A percentile compares a stretch with the other conserved stretches of the same genome.
Conservation (phyloP, 78 protist genomes). For the Guillardia theta region DNA sequence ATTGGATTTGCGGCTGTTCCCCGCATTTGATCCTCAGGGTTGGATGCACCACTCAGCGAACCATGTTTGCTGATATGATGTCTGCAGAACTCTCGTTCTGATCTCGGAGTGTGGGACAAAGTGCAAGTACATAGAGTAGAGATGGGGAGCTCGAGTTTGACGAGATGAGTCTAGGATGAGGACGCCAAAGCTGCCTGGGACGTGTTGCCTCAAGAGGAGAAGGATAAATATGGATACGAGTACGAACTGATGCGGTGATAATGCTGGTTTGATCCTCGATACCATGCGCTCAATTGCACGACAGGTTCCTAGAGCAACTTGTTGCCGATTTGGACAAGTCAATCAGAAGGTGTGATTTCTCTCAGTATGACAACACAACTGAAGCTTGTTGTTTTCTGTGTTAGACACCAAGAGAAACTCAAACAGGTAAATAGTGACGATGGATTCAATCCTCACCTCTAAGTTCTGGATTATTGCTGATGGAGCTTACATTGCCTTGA, state of each 20-base stretch:
- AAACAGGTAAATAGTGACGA: neutral
- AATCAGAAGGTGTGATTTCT: too few relatives aligned
- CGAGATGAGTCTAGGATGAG: neutral
- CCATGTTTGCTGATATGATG: too few relatives aligned
- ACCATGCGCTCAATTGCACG: neutral
- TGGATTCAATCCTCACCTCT: too few relatives aligned
- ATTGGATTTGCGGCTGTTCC: neutral
- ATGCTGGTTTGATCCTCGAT: neutral
- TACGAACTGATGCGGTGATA: neutral
- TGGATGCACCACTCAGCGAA: too few relatives aligned
- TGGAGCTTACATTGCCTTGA: too few relatives aligned
- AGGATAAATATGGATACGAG: neutral
- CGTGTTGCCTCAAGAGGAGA: neutral
- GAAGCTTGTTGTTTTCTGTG: too few relatives aligned
- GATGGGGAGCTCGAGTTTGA: neutral
- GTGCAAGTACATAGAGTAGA: neutral
- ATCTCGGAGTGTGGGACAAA: conserved; percentile 9
- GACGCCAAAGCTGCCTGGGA: neutral
- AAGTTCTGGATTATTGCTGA: too few relatives aligned
- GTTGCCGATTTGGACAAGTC: neutral
- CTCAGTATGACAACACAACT: too few relatives aligned
- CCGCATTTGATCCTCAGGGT: neutral
- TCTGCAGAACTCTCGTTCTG: neutral
- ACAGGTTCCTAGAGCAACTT: neutral
- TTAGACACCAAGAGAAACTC: neutral